Conservation (phyloP, 306 rosid genomes). For the Sphenostylis stenocarpa region DNA sequence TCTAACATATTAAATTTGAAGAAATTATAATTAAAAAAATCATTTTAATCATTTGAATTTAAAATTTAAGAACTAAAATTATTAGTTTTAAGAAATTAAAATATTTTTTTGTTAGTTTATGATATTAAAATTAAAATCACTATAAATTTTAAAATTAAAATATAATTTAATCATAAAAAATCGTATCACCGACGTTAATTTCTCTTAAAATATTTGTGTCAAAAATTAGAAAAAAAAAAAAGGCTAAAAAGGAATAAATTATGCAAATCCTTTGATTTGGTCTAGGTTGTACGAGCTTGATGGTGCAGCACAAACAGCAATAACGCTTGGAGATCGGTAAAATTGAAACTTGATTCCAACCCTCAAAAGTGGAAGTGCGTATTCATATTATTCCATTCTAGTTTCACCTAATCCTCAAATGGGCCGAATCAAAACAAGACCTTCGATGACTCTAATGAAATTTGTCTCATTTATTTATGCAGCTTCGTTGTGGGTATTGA, state of each 20-base stretch:
- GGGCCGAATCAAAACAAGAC: background rate
- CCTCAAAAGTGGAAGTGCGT: background rate
- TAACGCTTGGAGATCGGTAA: background rate
- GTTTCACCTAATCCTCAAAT: background rate
- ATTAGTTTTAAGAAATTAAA: no score
- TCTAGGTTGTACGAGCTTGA: background rate
- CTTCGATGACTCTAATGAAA: background rate
- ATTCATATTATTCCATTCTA: background rate
- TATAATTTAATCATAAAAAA: no score
- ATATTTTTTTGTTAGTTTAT: no score
- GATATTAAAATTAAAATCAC: no score
- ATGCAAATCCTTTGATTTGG: background rate
- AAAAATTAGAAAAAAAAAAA: background rate
- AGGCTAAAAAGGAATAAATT: background rate
- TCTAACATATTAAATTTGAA: no score
- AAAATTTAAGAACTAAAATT: no score
- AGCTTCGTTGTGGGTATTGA: background rate
- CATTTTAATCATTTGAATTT: no score
- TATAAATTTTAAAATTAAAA: no score
- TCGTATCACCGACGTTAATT: no score
- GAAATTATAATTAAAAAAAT: no score
- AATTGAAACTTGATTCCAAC: slow-evolving; percentile 14
- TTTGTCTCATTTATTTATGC: background rate
- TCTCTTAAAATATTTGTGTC: no score
- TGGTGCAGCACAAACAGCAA: background rate